Evolutionary conservation across 1,284 basidiomycete genomes (phyloP), one percentile per base, ranked within the genome.

Genomic region (Malassezia equina): DNA sequence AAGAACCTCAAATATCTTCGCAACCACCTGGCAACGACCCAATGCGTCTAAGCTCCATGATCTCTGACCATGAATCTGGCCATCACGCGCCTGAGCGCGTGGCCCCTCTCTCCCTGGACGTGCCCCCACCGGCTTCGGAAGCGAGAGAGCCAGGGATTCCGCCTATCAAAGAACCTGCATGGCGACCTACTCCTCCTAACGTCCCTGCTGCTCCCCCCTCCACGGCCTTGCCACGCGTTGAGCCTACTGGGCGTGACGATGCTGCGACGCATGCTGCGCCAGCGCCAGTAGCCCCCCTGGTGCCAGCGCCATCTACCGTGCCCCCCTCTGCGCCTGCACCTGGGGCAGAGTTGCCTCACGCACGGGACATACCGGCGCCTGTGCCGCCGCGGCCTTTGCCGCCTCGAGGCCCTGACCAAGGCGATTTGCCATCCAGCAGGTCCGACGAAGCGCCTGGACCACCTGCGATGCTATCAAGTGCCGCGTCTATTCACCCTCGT

Each of bases 31-130:
- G 34, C 3, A 39, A 43, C 19, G 49, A 52, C 24, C 50, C 49
- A 12, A 57, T 57, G 55, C 49, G 55, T 15, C 43, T 57, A 24
- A 57, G 55, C 34, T 33, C 50, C 19, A 57, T 57, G 55, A 24
- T 51, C 27, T 50, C 53, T 7, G 13, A 43, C 27, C 41, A 29
- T 6, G 41, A 28, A 13, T 13, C 41, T 12, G 25, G n/a, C 24
- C 24, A 7, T 8, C 19, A 24, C 4, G 41, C 41, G 25, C 41
- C 41, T 1, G 41, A 17, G 41, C 44, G 27, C 29, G 27, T 23
- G 19, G 19, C 8, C 12, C 19, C 17, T 21, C 36, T 19, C 7
- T 11, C 36, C 4, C 19, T 19, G 15, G 36, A 39, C 7, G 15
- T 15, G 9, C 36, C 8, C 9, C 17, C 7, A 7, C n/a, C 19